Conservation (phyloP, 2,329 filamentous ascomycete genomes). For the Trichoderma breve region DNA sequence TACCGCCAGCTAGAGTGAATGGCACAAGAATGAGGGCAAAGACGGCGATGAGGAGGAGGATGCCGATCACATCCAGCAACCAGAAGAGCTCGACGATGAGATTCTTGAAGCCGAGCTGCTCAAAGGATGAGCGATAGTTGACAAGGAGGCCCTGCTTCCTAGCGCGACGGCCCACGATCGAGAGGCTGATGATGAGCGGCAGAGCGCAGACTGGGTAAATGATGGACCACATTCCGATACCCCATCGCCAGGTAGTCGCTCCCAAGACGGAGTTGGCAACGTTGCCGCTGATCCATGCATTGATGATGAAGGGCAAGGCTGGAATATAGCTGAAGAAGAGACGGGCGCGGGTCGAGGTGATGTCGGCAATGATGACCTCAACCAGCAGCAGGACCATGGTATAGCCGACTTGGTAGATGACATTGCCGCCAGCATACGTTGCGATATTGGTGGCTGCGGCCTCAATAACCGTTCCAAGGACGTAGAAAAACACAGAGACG, state of each 20-base stretch:
- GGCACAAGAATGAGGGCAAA: slow-evolving; percentile 47
- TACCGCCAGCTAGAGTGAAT: slow-evolving; percentile 46
- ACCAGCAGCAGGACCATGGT: slow-evolving; percentile 60
- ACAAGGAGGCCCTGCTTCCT: slow-evolving; percentile 48
- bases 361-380: slow-evolving; percentile 63
- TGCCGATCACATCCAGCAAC: slow-evolving; percentile 45
- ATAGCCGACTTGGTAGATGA: slow-evolving; percentile 63
- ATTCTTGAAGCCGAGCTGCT: slow-evolving; percentile 27
- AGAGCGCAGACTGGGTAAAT: slow-evolving; percentile 59
- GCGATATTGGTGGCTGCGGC: slow-evolving; percentile 47
- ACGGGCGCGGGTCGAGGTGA: slow-evolving; percentile 61
- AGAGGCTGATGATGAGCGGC: slow-evolving; percentile 54
- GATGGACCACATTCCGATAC: slow-evolving; percentile 63
- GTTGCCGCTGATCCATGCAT: slow-evolving; percentile 63
- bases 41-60: slow-evolving; percentile 46
- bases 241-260: slow-evolving; percentile 57
- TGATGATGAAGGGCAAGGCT: slow-evolving; percentile 58
- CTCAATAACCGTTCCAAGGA: slow-evolving; percentile 57
- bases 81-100: slow-evolving; percentile 45
- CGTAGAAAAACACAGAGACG: slow-evolving; percentile 60
- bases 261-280: slow-evolving; percentile 49
- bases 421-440: slow-evolving; percentile 55
- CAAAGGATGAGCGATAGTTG: slow-evolving; percentile 24
- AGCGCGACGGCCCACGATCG: slow-evolving; percentile 51
- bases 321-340: slow-evolving; percentile 65